Conservation (phyloP, 2,329 filamentous ascomycete genomes). For the Talaromyces albobiverticillius region DNA sequence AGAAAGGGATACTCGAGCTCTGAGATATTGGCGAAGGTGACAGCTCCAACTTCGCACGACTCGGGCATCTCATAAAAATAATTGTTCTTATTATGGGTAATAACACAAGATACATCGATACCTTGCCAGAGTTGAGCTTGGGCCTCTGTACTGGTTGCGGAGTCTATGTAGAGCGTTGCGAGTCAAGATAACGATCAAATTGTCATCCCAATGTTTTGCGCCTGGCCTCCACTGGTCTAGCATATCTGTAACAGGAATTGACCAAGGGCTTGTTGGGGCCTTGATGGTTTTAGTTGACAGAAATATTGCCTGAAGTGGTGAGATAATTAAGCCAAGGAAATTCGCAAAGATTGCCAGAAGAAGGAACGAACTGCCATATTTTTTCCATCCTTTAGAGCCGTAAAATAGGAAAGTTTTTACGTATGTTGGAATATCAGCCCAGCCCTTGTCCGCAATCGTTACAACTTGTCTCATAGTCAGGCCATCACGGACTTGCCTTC, state of each 20-base stretch:
- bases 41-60: neutral
- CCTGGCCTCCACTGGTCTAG: neutral
- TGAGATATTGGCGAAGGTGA: constrained; percentile 11
- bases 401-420: neutral
- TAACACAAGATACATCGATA: neutral
- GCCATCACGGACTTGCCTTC: constrained; percentile 1
- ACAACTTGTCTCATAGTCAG: constrained; percentile 22
- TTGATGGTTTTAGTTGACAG: constrained; percentile 14
- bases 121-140: constrained; percentile 15
- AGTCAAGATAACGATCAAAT: constrained; percentile 12
- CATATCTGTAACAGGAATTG: neutral
- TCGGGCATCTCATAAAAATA: too few species aligned
- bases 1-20: constrained; percentile 22
- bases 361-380: constrained; percentile 21
- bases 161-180: constrained; percentile 12
- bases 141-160: constrained; percentile 6
- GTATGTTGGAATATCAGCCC: constrained; percentile 17
- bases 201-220: constrained; percentile 8
- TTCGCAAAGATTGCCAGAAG: constrained; percentile 19
- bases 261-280: constrained; percentile 1
- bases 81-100: neutral
- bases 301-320: constrained; percentile 21
- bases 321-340: constrained; percentile 19
- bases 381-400: constrained; percentile 14
- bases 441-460: constrained; percentile 21